Evolutionary conservation across 192 early-diverging fungal species (phyloP).

Genomic region (Mortierella antarctica): DNA sequence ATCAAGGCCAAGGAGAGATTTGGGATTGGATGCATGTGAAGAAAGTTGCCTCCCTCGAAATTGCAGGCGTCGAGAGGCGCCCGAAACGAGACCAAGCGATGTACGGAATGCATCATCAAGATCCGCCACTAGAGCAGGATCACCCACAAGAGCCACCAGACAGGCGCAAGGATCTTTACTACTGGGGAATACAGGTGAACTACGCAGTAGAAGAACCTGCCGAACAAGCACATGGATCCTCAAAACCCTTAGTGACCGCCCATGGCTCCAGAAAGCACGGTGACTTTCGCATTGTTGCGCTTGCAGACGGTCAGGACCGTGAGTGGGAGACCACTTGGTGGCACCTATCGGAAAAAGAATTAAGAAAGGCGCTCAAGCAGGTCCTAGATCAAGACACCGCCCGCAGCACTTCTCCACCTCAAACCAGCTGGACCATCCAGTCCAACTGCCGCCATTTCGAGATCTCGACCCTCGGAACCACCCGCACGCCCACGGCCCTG

Average conservation of each 20-base stretch:
- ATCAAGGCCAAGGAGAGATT: conserved; percentile 14
- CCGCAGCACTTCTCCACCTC: neutral
- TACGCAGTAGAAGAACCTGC: conserved; percentile 21
- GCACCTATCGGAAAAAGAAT: conserved; percentile 4
- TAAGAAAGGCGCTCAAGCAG: neutral
- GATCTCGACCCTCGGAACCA: conserved; percentile 3
- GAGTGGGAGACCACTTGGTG: conserved; percentile 35
- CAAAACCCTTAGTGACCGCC: neutral
- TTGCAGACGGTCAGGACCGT: conserved; percentile 18
- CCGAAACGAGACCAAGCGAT: too few species aligned
- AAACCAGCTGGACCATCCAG: neutral
- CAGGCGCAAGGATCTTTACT: conserved; percentile 5
- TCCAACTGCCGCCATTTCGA: conserved; percentile 18
- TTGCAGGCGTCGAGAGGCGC: neutral
- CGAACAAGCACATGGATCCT: neutral
- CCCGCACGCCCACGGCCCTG: neutral
- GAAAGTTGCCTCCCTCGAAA: neutral
- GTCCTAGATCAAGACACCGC: neutral
- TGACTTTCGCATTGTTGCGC: conserved; percentile 19
- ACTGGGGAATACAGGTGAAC: conserved; percentile 36
- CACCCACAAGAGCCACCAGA: neutral
- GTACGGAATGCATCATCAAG: neutral
- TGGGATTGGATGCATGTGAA: conserved; percentile 24
- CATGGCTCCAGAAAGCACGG: conserved; percentile 3
- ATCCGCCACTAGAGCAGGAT: neutral